Evolutionary conservation across 495 filamentous ascomycete species (phyloP).

Genomic region (Tuber melanosporum): DNA sequence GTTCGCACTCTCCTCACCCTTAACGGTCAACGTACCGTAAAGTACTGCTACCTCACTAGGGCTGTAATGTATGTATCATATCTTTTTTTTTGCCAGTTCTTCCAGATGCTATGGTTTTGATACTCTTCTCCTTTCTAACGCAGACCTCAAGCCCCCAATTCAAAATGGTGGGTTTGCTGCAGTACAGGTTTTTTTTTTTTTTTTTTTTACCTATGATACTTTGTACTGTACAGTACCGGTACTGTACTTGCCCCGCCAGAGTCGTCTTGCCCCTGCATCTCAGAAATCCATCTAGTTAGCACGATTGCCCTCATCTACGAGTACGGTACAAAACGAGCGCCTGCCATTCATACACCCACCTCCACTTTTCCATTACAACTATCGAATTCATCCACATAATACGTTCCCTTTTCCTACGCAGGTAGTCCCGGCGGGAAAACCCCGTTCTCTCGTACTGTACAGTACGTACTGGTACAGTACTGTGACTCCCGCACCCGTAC

Average conservation of each 20-base stretch:
- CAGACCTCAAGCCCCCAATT: background rate
- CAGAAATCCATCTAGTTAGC: slow-evolving; percentile 1
- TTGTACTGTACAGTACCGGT: too few relatives aligned
- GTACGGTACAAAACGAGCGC: background rate
- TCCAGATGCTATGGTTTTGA: background rate
- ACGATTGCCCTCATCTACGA: background rate
- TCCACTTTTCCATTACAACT: background rate
- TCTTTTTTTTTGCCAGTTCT: background rate
- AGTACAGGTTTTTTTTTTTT: background rate
- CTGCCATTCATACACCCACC: background rate
- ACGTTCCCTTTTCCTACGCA: background rate
- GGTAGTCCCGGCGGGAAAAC: background rate
- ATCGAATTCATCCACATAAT: background rate
- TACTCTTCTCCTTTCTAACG: background rate
- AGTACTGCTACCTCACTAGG: background rate
- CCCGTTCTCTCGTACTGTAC: background rate
- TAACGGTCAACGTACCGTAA: background rate
- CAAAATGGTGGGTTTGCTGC: background rate
- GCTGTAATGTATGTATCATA: background rate
- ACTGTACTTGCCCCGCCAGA: background rate
- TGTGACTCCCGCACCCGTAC: background rate
- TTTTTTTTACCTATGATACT: background rate
- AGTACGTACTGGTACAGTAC: background rate
- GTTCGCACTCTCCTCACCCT: background rate
- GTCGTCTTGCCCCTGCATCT: background rate